These are phyloP conservation scores for Pseudocercospora musae DNA, from an alignment of 2,329 filamentous ascomycete species.

Conservation along the genomic window DNA sequence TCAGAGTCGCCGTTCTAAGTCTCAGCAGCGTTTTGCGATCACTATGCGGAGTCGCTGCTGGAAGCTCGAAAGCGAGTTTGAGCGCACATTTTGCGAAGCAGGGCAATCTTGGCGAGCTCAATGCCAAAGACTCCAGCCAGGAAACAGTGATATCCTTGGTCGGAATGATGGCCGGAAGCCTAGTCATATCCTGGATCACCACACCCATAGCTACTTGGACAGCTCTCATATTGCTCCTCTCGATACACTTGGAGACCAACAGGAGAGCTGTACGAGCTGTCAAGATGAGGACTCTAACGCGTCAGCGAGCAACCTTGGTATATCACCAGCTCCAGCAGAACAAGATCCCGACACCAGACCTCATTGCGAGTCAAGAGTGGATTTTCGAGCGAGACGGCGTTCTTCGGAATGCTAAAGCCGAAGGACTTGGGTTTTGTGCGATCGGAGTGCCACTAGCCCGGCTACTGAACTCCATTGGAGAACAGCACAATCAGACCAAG, in stretches of 20 bases:
- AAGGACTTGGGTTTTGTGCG: slow-evolving; percentile 51
- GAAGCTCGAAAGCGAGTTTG: slow-evolving; percentile 83
- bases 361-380: slow-evolving; percentile 59
- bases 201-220: slow-evolving; percentile 69
- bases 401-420: slow-evolving; percentile 52
- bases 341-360: slow-evolving; percentile 58
- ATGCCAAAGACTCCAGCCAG: slow-evolving; percentile 92
- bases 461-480: slow-evolving; percentile 23
- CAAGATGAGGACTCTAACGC: slow-evolving; percentile 77
- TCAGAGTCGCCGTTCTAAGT: slow-evolving; percentile 57
- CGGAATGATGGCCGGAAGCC: slow-evolving; percentile 79
- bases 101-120: slow-evolving; percentile 87
- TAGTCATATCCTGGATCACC: slow-evolving; percentile 74
- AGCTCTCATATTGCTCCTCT: slow-evolving; percentile 67
- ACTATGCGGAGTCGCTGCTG: slow-evolving; percentile 85
- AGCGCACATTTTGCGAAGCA: slow-evolving; percentile 86
- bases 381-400: slow-evolving; percentile 64
- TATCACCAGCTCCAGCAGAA: slow-evolving; percentile 53
- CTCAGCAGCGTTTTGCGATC: slow-evolving; percentile 60
- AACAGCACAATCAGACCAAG: slow-evolving; percentile 31
- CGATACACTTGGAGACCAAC: slow-evolving; percentile 78
- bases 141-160: slow-evolving; percentile 88
- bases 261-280: slow-evolving; percentile 82
- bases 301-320: slow-evolving; percentile 78
- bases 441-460: slow-evolving; percentile 46